Evolutionary conservation across 495 filamentous ascomycete species (phyloP), one percentile per base, ranked within the genome.

Genomic region (Geoglossum glabrum): DNA sequence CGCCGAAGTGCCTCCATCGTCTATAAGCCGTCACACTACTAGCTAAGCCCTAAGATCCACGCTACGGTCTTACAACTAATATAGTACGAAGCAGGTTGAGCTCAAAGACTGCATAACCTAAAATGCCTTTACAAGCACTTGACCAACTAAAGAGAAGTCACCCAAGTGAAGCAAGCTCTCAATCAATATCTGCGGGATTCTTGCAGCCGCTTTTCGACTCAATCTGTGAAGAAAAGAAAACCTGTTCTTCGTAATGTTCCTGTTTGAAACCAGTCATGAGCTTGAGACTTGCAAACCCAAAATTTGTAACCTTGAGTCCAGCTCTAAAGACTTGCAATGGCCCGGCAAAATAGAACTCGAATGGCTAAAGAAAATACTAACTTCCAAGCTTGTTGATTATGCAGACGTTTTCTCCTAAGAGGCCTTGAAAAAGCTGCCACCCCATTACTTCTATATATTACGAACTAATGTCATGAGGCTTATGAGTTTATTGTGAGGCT

Each of bases 371-470:
- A 15, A 3, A 3, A 34, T 40, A 40, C 17, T 40, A 15, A 6
- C 36, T 3, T 6, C 9, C 6, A 15, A 40, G 15, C 17, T 40
- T 6, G 17, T 3, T 6, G 36, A 56, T 17, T 56, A 33, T 56
- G 54, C 26, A 9, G 54, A 56, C 50, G 54, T 56, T 11, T 56
- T 56, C 25, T 56, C 54, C 7, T 15, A 50, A 27, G 54, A 56
- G 13, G 49, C 49, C 5, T 27, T n/a, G 5, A 52, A 33, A 5
- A n/a, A 9, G n/a, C 30, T 52, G 17, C 49, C 49, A 5, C 21
- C 46, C 4, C 46, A 50, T 15, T 9, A 15, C 46, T 27, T 9
- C 5, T 27, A n/a, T n/a, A n/a, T n/a, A n/a, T n/a, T n/a, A n/a
- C n/a, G n/a, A n/a, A n/a, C n/a, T n/a, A n/a, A n/a, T n/a, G n/a